These are phyloP conservation scores for Komagataella populi DNA, from an alignment of 805 yeast genomes.

Conservation along the genomic window DNA sequence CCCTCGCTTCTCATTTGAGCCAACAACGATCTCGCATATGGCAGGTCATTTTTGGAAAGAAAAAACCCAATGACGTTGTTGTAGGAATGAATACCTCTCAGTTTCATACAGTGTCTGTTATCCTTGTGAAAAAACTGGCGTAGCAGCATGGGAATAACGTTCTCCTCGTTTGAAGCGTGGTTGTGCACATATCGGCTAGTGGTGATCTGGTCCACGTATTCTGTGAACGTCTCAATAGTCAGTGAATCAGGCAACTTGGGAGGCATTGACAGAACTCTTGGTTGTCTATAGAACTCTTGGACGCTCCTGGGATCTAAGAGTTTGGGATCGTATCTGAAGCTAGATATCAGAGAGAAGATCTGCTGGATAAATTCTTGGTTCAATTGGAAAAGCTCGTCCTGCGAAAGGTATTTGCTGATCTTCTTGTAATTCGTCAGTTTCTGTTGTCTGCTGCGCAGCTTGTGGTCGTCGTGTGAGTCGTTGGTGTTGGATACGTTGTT, in stretches of 20 bases:
- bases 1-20: constrained; percentile 24
- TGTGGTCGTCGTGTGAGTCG: neutral
- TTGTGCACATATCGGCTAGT: constrained; percentile 7
- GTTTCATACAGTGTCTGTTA: constrained; percentile 16
- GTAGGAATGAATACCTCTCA: constrained; percentile 18
- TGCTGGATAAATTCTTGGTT: neutral
- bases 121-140: constrained; percentile 24
- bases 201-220: constrained; percentile 2
- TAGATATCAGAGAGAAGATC: neutral
- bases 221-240: neutral
- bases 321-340: neutral
- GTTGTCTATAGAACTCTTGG: neutral
- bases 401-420: neutral
- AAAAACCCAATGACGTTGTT: constrained; percentile 26
- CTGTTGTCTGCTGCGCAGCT: neutral
- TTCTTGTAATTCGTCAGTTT: neutral
- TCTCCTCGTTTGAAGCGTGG: constrained; percentile 21
- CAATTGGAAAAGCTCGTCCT: neutral
- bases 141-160: constrained; percentile 22
- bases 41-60: constrained; percentile 22
- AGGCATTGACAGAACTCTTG: neutral
- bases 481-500: constrained; percentile 1
- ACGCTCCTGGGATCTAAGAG: neutral
- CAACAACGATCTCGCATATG: constrained; percentile 23
- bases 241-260: neutral